Base-by-base conservation (phyloP, 2,329 filamentous ascomycete genomes). In the Calycina herbarum region DNA sequence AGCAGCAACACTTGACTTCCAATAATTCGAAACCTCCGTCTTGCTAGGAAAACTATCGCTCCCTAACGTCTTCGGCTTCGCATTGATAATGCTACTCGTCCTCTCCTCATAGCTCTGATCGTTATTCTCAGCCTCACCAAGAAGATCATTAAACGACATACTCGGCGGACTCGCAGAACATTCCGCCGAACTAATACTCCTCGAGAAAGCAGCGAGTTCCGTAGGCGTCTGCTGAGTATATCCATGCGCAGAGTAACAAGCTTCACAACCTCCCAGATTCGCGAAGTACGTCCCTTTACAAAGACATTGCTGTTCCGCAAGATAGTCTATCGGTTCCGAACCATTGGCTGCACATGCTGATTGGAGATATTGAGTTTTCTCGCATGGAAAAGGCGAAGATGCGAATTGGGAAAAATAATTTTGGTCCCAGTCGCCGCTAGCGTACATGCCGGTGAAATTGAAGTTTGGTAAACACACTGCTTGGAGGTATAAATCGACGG, bases 241-340 rank as follows among this genome's bases (percentile, higher is more conserved):
- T 59, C 79, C 80, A 70, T 82, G 79, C n/a, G 75, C 69, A 38
- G 72, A 68, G 4, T 79, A 75, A 67, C 80, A 83, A 29, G 73
- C 65, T 40, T 78, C 75, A 71, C 80, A 82, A 56, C 73, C 77
- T 4, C 69, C 61, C 75, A 77, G 78, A 63, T 79, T 77, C 20
- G 69, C 59, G 70, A 81, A 82, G 75, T 76, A 81, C 63, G 74
- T 76, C 48, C 80, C 77, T 11, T 70, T 72, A 73, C 81, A 82
- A 72, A 81, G 77, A 73, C 80, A 80, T 69, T 76, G 68, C 35
- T 75, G 73, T 64, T 76, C 73, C 1, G 75, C 74, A 17, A 71
- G 63, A 60, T 73, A 75, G 11, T 70, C 73, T 10, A 73, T 66
- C 13, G 71, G 67, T 0, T 66, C 64, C 3, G 76, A 76, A 64